Percentiles rank a stretch among this genome's conserved stretches.
Evolutionary conservation across 2,329 filamentous ascomycete species (phyloP).

Genomic region (Botrytis squamosa): DNA sequence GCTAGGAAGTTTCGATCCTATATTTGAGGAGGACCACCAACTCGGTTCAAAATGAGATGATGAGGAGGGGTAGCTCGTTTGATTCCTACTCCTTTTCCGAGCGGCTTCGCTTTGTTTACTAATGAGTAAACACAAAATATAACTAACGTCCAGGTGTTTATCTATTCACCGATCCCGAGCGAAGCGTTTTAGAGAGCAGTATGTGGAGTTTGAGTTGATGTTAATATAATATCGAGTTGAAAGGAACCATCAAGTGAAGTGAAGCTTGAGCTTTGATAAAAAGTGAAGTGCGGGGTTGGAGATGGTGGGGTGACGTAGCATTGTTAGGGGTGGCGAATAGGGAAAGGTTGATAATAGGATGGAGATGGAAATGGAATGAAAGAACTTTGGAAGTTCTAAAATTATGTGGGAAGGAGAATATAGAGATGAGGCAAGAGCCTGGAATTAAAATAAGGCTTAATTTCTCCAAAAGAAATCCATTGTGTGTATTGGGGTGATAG

Average conservation of each 20-base stretch:
- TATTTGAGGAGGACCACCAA: not conserved
- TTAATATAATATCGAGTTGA: not conserved
- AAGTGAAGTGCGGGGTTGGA: conserved; percentile 6
- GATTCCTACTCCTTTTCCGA: not conserved
- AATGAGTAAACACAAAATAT: not conserved
- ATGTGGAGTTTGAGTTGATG: not conserved
- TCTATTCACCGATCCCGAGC: not conserved
- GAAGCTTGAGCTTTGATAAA: conserved; percentile 12
- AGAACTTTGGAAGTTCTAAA: not conserved
- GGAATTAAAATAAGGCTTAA: not conserved
- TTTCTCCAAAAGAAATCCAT: not conserved
- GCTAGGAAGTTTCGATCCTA: not conserved
- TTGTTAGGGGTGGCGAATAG: not conserved
- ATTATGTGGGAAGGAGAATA: not conserved
- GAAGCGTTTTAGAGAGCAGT: not conserved
- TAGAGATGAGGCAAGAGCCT: not conserved
- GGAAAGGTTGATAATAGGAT: not conserved
- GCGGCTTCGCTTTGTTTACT: not conserved
- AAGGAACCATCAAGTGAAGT: not conserved
- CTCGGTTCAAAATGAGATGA: not conserved
- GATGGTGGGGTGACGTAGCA: not conserved
- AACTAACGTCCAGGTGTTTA: not conserved
- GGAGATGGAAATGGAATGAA: not conserved
- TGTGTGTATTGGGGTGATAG: not conserved
- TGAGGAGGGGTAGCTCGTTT: not conserved